Base-by-base conservation (phyloP, 768 basidiomycete genomes). In the Coprinopsis cinerea region DNA sequence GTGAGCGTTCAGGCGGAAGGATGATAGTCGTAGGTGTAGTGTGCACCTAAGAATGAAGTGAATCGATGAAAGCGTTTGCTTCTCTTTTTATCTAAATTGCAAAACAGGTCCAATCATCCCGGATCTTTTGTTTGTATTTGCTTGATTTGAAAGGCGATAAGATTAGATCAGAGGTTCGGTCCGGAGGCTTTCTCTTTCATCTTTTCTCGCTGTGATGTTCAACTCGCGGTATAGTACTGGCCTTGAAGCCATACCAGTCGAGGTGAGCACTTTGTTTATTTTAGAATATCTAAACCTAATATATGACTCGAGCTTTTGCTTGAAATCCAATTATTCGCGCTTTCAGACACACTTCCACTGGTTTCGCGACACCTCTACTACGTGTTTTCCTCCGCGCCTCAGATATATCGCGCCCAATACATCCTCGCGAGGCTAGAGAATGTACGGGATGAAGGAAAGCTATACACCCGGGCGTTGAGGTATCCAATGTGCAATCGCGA, bases 291-390 rank as follows among this genome's bases (percentile, higher is more conserved):
- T 24, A 10, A 36, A 58, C 48, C 58, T 58, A 53, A 32, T 5
- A 17, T 34, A 20, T 45, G 17, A 28, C 43, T 30, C 27, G 56
- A 94, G 92, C 73, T 97, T 7, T 65, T 94, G 0, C 84, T 86
- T 57, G 80, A 92, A 49, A 75, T 95, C 13, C 86, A 92, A 55
- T 74, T 88, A 15, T 73, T 73, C 54, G 82, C 90, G 0, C 67
- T 81, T 4, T 90, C 88, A 2, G 70, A 78, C 15, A 58, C 68
- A 28, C 67, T 96, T 6, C 90, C 91, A 0, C 64, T 65, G 44
- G 67, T 77, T 26, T 87, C 77, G 53, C 76, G 66, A 52, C 63
- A 71, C 32, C 62, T 93, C 17, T 62, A 78, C 53, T 35, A 61
- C 13, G 67, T 85, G 13, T 86, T 85, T 68, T 64, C 70, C 7